phyloP scores from a whole-genome alignment of 1,284 basidiomycete genomes.

The Hypsizygus ulmarius region DNA sequence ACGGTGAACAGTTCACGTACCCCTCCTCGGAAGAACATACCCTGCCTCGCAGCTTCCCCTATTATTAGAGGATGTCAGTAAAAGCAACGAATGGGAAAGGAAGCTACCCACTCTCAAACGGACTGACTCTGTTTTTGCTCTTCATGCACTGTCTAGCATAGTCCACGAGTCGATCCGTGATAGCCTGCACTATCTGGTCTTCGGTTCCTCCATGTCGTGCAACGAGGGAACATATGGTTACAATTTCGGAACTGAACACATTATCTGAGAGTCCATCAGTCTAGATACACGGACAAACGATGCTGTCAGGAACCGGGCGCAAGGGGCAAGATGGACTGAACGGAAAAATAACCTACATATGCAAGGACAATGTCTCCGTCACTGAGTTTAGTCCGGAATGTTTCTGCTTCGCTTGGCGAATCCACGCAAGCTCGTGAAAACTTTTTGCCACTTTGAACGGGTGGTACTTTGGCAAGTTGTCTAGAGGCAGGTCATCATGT shows the following conservation, averaged over 20 bases:
- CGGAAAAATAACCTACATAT: slow-evolving; percentile 49
- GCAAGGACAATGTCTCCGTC: slow-evolving; percentile 73
- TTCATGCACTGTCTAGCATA: slow-evolving; percentile 70
- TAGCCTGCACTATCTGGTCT: slow-evolving; percentile 58
- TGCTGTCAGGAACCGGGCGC: slow-evolving; percentile 1
- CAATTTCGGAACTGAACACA: slow-evolving; percentile 72
- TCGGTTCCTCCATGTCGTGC: slow-evolving; percentile 55
- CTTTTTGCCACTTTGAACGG: slow-evolving; percentile 37
- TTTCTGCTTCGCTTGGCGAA: slow-evolving; percentile 64
- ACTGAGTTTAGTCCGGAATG: slow-evolving; percentile 60
- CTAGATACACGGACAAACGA: slow-evolving; percentile 38
- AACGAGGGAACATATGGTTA: slow-evolving; percentile 64
- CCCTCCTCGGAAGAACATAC: slow-evolving; percentile 65
- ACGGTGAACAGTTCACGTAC: slow-evolving; percentile 41
- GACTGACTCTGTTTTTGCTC: slow-evolving; percentile 58
- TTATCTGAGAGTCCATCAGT: slow-evolving; percentile 90
- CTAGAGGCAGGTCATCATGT: slow-evolving; percentile 32
- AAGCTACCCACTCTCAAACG: slow-evolving; percentile 61
- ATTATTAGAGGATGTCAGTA: slow-evolving; percentile 7
- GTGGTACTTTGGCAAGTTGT: slow-evolving; percentile 70
- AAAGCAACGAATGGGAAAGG: not conserved
- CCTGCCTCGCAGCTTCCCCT: slow-evolving; percentile 63
- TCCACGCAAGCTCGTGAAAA: slow-evolving; percentile 53
- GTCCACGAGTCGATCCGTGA: slow-evolving; percentile 70
- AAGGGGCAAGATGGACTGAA: not conserved